These are phyloP conservation scores for Blastobotrys ciferrii DNA, from an alignment of 1,139 yeast species.

Conservation along the genomic window DNA sequence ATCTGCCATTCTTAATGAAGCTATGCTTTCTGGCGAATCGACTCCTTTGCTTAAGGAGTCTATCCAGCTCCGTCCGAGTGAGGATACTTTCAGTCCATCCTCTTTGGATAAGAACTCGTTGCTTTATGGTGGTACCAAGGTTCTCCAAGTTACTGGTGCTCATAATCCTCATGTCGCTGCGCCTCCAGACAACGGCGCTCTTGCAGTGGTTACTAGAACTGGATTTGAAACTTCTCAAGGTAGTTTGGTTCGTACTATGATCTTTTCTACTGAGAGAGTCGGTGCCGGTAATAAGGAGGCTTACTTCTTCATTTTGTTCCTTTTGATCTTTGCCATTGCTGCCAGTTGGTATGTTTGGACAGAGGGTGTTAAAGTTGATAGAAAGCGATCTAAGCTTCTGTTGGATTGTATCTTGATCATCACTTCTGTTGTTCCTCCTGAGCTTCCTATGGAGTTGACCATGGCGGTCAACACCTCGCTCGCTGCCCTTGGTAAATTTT, in stretches of 20 bases:
- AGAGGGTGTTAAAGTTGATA: conserved; percentile 94
- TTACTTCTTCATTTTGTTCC: conserved; percentile 82
- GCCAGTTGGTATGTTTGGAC: conserved; percentile 99
- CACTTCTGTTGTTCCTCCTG: conserved; percentile 99
- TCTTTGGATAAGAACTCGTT: conserved; percentile 87
- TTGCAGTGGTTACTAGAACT: conserved; percentile 86
- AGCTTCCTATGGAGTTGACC: conserved; percentile 97
- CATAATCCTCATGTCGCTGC: conserved; percentile 44
- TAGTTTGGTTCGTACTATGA: conserved; percentile 95
- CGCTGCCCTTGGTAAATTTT: conserved; percentile 80
- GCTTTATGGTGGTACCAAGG: conserved; percentile 95
- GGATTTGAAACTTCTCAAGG: conserved; percentile 99
- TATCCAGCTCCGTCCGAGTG: conserved; percentile 72
- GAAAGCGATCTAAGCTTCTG: conserved; percentile 88
- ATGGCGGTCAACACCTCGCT: conserved; percentile 95
- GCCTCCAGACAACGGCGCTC: conserved; percentile 88
- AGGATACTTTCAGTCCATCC: conserved; percentile 67
- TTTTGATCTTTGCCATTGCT: conserved; percentile 86
- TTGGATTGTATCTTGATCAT: conserved; percentile 93
- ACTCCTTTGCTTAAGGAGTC: conserved; percentile 95
- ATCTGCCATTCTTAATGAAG: conserved; percentile 91
- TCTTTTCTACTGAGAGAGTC: conserved; percentile 92
- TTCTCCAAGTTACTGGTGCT: conserved; percentile 83
- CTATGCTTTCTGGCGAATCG: conserved; percentile 97
- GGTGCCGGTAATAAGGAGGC: conserved; percentile 97